Evolutionary conservation across 2,329 filamentous ascomycete species (phyloP).

Genomic region (Ilyonectria robusta): DNA sequence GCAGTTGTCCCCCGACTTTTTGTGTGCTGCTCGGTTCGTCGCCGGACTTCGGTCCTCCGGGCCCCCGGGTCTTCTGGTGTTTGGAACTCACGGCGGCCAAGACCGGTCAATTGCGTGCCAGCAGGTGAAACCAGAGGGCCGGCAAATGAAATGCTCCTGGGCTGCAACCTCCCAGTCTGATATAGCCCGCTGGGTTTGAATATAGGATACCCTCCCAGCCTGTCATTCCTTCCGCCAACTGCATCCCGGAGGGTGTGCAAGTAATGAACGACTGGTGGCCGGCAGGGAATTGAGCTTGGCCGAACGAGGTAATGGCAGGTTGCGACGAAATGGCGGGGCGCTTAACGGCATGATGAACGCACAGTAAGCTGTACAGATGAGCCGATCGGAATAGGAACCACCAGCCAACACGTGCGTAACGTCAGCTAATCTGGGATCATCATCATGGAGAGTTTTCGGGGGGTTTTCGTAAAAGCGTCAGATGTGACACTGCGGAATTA

Average conservation of each 20-base stretch:
- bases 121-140: constrained; percentile 8
- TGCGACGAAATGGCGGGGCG: constrained; percentile 25
- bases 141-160: constrained; percentile 15
- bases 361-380: constrained; percentile 21
- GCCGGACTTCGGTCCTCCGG: constrained; percentile 17
- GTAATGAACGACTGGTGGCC: background rate
- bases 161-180: background rate
- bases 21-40: background rate
- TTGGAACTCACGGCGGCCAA: constrained; percentile 18
- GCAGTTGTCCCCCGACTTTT: background rate
- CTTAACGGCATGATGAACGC: constrained; percentile 34
- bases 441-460: constrained; percentile 22
- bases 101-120: constrained; percentile 17
- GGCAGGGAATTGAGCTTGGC: background rate
- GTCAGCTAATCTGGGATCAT: constrained; percentile 30
- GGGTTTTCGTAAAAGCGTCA: constrained; percentile 16
- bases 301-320: constrained; percentile 2
- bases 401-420: constrained; percentile 41
- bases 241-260: constrained; percentile 10
- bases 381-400: constrained; percentile 31
- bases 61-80: constrained; percentile 30
- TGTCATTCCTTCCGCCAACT: background rate
- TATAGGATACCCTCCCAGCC: constrained; percentile 1
- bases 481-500: constrained; percentile 4
- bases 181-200: constrained; percentile 15